Conservation (phyloP, 176 grass and related monocot genomes). For the Eleusine indica region DNA sequence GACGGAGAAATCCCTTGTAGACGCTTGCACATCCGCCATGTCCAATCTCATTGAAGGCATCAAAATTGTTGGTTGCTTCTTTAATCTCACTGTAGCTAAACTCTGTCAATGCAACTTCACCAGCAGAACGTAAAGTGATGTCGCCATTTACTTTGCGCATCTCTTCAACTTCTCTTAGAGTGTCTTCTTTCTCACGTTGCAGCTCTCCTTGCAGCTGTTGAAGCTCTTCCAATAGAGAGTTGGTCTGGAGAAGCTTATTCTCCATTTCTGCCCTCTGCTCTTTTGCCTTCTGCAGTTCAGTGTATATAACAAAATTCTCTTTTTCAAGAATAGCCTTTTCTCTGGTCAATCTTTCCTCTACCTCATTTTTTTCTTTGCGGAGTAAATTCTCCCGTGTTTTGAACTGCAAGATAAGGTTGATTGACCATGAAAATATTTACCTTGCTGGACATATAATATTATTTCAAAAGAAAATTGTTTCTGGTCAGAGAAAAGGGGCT, state of each 20-base stretch:
- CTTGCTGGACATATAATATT: neutral
- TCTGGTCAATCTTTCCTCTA: constrained; percentile 59
- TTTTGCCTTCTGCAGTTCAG: constrained; percentile 52
- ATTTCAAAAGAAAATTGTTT: neutral
- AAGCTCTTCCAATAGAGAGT: constrained; percentile 33
- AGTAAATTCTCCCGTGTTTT: constrained; percentile 51
- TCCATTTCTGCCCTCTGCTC: constrained; percentile 50
- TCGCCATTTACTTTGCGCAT: constrained; percentile 23
- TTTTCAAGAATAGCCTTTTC: constrained; percentile 52
- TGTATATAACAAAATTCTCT: constrained; percentile 42
- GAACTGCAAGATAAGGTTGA: constrained; percentile 49
- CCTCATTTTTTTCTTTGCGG: constrained; percentile 52
- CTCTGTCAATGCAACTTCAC: constrained; percentile 44
- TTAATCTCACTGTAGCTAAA: constrained; percentile 61
- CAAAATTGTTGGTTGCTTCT: constrained; percentile 69
- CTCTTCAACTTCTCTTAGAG: constrained; percentile 47
- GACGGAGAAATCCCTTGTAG: constrained; percentile 70
- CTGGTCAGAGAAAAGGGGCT: neutral
- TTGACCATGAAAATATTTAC: neutral
- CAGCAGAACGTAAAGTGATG: neutral
- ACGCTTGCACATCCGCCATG: constrained; percentile 73
- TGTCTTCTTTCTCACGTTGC: constrained; percentile 43
- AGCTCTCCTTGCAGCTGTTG: constrained; percentile 27
- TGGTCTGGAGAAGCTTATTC: constrained; percentile 40
- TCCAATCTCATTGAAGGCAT: constrained; percentile 57